Evolutionary conservation across 169 alveolate species (phyloP).

Genomic region (Plasmodium ovale): DNA sequence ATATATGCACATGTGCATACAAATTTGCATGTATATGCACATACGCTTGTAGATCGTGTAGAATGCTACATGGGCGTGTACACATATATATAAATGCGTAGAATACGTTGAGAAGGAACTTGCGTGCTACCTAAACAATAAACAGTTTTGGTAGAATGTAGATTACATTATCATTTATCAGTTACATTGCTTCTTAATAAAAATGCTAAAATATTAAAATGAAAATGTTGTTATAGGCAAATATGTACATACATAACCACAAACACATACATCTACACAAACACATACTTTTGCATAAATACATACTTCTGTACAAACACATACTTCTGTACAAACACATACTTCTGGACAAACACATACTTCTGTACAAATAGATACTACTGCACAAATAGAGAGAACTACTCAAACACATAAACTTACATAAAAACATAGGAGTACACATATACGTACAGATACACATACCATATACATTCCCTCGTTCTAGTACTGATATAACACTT

Average conservation of each 20-base stretch:
- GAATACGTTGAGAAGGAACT: neutral
- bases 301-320: too few relatives aligned
- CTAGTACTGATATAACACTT: neutral
- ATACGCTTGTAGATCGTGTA: neutral
- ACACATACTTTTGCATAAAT: too few relatives aligned
- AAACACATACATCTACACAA: neutral
- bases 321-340: too few relatives aligned
- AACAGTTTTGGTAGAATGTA: neutral
- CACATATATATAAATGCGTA: neutral
- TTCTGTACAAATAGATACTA: too few relatives aligned
- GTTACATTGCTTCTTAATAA: neutral
- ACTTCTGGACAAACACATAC: too few relatives aligned
- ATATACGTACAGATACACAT: neutral
- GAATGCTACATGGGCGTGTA: neutral
- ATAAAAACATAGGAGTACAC: neutral
- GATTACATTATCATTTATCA: neutral
- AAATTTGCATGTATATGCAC: neutral
- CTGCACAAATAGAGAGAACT: too few relatives aligned
- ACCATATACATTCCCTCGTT: neutral
- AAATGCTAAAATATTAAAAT: neutral
- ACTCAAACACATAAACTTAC: too few relatives aligned
- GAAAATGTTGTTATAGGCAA: slow-evolving; percentile 1
- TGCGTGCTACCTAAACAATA: neutral
- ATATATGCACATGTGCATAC: neutral
- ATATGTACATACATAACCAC: neutral